Conservation (phyloP, 192 early-diverging fungal species). For the Linnemannia exigua region DNA sequence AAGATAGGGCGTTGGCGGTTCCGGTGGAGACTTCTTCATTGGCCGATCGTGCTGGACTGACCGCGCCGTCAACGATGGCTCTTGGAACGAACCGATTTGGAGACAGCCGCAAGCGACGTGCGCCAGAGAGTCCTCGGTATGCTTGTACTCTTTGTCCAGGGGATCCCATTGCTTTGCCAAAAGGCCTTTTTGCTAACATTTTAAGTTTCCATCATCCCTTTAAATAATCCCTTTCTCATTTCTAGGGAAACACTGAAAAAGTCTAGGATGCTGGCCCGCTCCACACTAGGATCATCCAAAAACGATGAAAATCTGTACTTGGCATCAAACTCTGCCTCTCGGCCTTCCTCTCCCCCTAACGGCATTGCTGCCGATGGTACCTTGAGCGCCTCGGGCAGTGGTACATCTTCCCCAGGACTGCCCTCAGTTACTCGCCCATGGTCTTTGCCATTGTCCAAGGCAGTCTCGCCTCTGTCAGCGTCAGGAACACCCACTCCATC, state of each 20-base stretch:
- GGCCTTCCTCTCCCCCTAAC: not conserved
- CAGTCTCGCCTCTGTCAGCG: not conserved
- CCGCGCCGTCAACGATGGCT: not conserved
- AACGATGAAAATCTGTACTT: not conserved
- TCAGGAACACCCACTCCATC: not conserved
- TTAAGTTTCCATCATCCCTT: not conserved
- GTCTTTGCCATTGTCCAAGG: not conserved
- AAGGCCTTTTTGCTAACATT: not conserved
- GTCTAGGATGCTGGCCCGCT: not conserved
- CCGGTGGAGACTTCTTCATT: not conserved
- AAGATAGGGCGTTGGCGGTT: slow-evolving; percentile 8
- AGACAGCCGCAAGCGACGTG: slow-evolving; percentile 32
- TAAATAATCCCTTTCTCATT: not conserved
- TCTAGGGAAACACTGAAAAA: slow-evolving; percentile 12
- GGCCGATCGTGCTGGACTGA: not conserved
- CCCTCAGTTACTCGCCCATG: not conserved
- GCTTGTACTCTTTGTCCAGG: not conserved
- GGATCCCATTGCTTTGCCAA: not conserved
- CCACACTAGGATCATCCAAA: not conserved
- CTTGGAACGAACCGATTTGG: slow-evolving; percentile 4
- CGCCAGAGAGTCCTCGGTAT: slow-evolving; percentile 22
- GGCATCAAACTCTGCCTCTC: not conserved
- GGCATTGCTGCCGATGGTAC: not conserved
- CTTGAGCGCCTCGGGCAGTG: not conserved
- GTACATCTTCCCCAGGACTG: not conserved